A percentile compares a stretch with the other conserved stretches of the same genome.
Evolutionary conservation across 371 early-diverging fungal species (phyloP).

Genomic region (Mucor circinelloides): DNA sequence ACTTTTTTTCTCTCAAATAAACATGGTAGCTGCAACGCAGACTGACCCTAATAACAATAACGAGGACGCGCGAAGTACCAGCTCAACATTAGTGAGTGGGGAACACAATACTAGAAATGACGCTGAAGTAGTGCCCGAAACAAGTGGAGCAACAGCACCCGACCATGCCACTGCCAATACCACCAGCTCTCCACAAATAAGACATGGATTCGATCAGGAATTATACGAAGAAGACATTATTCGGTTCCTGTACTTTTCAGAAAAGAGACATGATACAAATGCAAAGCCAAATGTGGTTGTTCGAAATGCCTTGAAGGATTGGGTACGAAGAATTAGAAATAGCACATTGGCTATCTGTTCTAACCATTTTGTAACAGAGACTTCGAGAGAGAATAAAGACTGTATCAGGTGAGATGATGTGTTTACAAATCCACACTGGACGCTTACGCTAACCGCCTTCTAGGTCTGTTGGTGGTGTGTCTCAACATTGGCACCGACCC

Average conservation of each 20-base stretch:
- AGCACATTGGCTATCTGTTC: no score
- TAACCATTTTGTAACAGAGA: constrained; percentile 16
- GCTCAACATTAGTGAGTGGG: constrained; percentile 64
- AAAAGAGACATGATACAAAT: constrained; percentile 61
- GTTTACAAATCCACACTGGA: neutral
- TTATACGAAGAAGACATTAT: constrained; percentile 59
- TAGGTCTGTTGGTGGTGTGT: constrained; percentile 82
- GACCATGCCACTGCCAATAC: neutral
- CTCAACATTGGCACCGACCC: constrained; percentile 97
- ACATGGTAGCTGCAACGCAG: constrained; percentile 36
- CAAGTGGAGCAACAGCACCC: neutral
- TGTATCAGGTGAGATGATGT: constrained; percentile 40
- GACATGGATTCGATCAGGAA: constrained; percentile 63
- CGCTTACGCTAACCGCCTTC: neutral
- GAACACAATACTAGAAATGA: constrained; percentile 40
- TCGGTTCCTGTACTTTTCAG: constrained; percentile 61
- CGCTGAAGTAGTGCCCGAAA: constrained; percentile 19
- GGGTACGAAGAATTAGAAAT: no score
- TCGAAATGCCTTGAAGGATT: constrained; percentile 37
- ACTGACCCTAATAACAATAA: constrained; percentile 28
- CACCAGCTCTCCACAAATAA: constrained; percentile 18
- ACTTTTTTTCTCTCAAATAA: constrained; percentile 36
- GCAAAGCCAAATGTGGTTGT: constrained; percentile 29
- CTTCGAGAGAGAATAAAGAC: constrained; percentile 52
- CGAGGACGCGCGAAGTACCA: constrained; percentile 64